Evolutionary conservation across 441 rosid species (phyloP), one percentile per base, ranked within the genome.

Genomic region (Syzygium syzygioides): DNA sequence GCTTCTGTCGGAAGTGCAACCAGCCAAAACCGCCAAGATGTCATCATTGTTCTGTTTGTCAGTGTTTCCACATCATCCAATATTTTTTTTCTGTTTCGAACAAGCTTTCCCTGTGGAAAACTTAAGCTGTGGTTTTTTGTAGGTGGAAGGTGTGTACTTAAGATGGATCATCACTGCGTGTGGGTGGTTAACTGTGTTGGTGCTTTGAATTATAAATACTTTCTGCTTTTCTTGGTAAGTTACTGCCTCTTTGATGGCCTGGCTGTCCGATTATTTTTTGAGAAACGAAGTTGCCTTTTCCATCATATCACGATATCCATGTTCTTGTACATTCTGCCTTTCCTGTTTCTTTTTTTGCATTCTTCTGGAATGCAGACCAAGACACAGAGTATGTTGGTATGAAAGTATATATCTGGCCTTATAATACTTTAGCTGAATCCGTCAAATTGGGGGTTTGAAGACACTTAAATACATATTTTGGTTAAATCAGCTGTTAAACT

Each of bases 151-250:
- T 85, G 87, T 55, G 50, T 85, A 4, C 87, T 85, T 37, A 85
- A 85, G 87, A 85, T 85, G 87, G 87, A 85, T 53, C 87, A 85
- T 85, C 87, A 85, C 54, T 85, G 87, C 0, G 64, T 85, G 50
- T 85, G 87, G 87, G 87, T 85, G 45, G 87, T 85, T 45, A 85
- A 85, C 62, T 85, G 87, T 32, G 87, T 85, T 55, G 87, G 87
- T 26, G 87, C 87, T 54, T 59, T 55, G 28, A 85, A 85, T 85
- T 85, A 85, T 45, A 85, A 85, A 55, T 85, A 55, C 19, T 85
- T 85, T 56, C 66, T 85, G 10, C 87, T 85, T 55, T 85, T 85
- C 50, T 59, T 85, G 87, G 87, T 85, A 59, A 85, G 52, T 34
- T 55, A 26, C 28, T 85, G 59, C 26, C 66, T 54, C 50, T 23